These are phyloP conservation scores for Nakazawaea anatomiae DNA, from an alignment of 805 yeast species.

Conservation along the genomic window DNA sequence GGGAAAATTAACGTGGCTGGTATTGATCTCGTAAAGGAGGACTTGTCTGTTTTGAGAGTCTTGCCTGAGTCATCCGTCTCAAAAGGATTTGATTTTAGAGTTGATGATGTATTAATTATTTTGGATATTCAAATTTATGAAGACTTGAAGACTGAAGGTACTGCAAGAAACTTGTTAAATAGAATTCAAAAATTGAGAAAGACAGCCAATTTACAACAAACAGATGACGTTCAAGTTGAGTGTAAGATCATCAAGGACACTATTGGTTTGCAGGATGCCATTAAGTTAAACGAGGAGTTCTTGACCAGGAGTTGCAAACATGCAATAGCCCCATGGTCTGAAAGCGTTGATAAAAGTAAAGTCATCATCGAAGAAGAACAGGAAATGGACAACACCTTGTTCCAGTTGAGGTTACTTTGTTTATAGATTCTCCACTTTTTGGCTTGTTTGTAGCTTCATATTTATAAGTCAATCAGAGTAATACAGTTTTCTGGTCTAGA, in stretches of 20 bases:
- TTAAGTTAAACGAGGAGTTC: conserved; percentile 59
- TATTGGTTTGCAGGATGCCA: conserved; percentile 54
- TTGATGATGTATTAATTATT: conserved; percentile 86
- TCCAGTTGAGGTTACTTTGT: conserved; percentile 72
- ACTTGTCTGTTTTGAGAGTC: conserved; percentile 85
- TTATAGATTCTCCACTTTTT: conserved; percentile 36
- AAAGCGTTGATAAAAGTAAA: conserved; percentile 33
- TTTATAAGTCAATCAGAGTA: too few species aligned
- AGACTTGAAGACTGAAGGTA: conserved; percentile 87
- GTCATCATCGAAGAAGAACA: conserved; percentile 88
- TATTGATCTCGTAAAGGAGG: conserved; percentile 80
- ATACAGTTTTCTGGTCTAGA: too few species aligned
- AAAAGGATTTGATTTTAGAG: conserved; percentile 79
- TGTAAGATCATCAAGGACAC: conserved; percentile 68
- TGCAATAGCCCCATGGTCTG: conserved; percentile 43
- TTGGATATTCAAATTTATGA: conserved; percentile 84
- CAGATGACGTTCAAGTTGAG: conserved; percentile 91
- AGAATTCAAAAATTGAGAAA: conserved; percentile 97
- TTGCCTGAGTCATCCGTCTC: conserved; percentile 61
- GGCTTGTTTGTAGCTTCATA: too few species aligned
- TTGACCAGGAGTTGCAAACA: conserved; percentile 73
- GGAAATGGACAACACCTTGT: conserved; percentile 69
- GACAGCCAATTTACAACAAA: conserved; percentile 90
- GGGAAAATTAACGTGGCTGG: conserved; percentile 87
- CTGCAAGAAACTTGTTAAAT: conserved; percentile 93